These are phyloP conservation scores for Metschnikowia hibisci DNA, from an alignment of 805 yeast species.

Conservation along the genomic window DNA sequence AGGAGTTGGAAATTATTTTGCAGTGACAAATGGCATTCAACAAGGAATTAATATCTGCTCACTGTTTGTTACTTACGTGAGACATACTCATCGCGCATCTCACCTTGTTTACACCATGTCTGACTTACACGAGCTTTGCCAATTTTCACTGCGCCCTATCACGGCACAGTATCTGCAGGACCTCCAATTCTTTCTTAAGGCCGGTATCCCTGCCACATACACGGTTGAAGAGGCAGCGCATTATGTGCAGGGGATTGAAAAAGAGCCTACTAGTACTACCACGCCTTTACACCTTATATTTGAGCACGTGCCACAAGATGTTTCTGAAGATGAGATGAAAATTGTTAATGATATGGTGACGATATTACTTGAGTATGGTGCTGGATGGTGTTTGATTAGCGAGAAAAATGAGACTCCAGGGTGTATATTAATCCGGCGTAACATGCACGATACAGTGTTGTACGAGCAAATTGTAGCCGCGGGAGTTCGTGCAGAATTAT, in stretches of 20 bases:
- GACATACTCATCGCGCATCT: not conserved
- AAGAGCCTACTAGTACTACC: slow-evolving; percentile 46
- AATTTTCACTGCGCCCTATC: slow-evolving; percentile 48
- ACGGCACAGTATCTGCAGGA: slow-evolving; percentile 39
- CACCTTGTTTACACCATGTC: slow-evolving; percentile 58
- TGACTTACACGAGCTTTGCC: slow-evolving; percentile 66
- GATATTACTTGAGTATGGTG: slow-evolving; percentile 74
- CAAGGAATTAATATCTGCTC: too few relatives aligned
- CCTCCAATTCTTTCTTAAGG: slow-evolving; percentile 45
- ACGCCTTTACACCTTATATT: slow-evolving; percentile 76
- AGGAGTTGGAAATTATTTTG: too few relatives aligned
- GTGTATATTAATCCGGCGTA: slow-evolving; percentile 61
- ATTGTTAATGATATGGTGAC: slow-evolving; percentile 55
- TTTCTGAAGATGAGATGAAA: slow-evolving; percentile 37
- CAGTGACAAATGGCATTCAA: too few relatives aligned
- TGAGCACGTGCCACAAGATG: slow-evolving; percentile 48
- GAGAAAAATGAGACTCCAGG: slow-evolving; percentile 77
- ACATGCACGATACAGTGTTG: slow-evolving; percentile 33
- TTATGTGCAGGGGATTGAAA: slow-evolving; percentile 42
- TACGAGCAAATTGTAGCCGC: slow-evolving; percentile 65
- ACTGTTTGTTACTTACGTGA: too few relatives aligned
- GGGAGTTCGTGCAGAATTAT: slow-evolving; percentile 84
- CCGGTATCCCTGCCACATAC: slow-evolving; percentile 79
- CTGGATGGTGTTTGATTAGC: slow-evolving; percentile 86
- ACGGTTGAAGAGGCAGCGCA: slow-evolving; percentile 73